These are phyloP conservation scores for Gossypium davidsonii DNA, from an alignment of 441 rosid genomes.

Conservation along the genomic window DNA sequence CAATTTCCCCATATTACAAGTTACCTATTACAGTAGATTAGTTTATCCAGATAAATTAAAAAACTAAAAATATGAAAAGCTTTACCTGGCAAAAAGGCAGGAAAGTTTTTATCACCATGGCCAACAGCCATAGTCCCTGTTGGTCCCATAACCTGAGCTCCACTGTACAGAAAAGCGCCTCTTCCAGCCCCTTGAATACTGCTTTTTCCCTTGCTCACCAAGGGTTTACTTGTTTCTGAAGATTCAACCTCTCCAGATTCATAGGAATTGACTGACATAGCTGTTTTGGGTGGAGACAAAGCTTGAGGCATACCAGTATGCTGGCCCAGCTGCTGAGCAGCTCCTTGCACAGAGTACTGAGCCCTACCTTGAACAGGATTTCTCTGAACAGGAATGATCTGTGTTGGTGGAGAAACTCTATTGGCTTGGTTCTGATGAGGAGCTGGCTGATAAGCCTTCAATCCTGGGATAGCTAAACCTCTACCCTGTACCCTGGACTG, in stretches of 20 bases:
- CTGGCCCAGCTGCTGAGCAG: constrained; percentile 46
- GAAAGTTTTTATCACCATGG: constrained; percentile 74
- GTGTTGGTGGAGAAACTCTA: constrained; percentile 41
- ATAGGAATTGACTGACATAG: constrained; percentile 36
- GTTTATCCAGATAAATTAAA: neutral
- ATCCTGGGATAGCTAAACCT: constrained; percentile 40
- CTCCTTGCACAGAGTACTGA: constrained; percentile 40
- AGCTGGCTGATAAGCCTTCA: constrained; percentile 43
- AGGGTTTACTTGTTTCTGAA: constrained; percentile 49
- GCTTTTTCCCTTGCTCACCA: constrained; percentile 64
- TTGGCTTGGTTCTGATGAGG: constrained; percentile 36
- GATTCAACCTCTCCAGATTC: constrained; percentile 55
- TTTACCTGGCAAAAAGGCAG: constrained; percentile 81
- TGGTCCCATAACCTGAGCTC: constrained; percentile 66
- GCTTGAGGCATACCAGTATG: constrained; percentile 48
- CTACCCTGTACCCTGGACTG: constrained; percentile 61
- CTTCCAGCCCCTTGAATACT: constrained; percentile 59
- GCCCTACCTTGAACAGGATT: constrained; percentile 35
- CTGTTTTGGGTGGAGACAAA: constrained; percentile 59
- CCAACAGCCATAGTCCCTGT: constrained; percentile 55
- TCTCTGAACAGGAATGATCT: constrained; percentile 31
- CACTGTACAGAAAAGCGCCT: constrained; percentile 61
- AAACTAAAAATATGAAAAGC: neutral
- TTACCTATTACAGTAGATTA: constrained; percentile 4
- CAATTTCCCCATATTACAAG: neutral